Percentiles rank a stretch among this genome's conserved stretches.
These are phyloP conservation scores for Nemania serpens DNA, from an alignment of 2,329 filamentous ascomycete species.

Conservation along the genomic window DNA sequence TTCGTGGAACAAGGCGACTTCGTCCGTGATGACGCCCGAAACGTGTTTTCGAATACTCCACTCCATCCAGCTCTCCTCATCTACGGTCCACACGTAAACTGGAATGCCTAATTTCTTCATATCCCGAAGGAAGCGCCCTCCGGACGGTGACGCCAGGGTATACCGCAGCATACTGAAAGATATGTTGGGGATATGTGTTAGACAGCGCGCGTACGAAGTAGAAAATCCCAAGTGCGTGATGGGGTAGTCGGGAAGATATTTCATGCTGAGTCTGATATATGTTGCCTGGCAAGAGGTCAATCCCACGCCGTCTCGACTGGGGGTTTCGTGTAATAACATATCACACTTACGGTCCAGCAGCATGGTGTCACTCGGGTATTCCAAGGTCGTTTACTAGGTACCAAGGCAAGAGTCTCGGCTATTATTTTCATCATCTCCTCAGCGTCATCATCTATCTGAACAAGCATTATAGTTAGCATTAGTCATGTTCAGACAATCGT, in stretches of 20 bases:
- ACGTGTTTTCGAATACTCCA: slow-evolving; percentile 73
- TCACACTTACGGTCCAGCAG: slow-evolving; percentile 74
- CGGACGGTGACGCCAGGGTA: slow-evolving; percentile 69
- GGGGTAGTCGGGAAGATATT: slow-evolving; percentile 65
- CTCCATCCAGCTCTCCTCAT: slow-evolving; percentile 76
- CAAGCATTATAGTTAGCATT: neutral
- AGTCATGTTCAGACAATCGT: neutral
- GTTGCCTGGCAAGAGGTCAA: slow-evolving; percentile 52
- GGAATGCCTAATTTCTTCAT: slow-evolving; percentile 60
- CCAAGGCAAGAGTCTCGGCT: slow-evolving; percentile 63
- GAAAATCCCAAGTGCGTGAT: slow-evolving; percentile 72
- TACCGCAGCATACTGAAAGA: slow-evolving; percentile 79
- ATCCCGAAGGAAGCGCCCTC: slow-evolving; percentile 67
- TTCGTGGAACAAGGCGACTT: slow-evolving; percentile 70
- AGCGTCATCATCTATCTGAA: slow-evolving; percentile 69
- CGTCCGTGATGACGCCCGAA: slow-evolving; percentile 86
- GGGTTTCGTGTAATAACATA: neutral
- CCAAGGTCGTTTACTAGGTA: slow-evolving; percentile 64
- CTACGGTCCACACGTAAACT: slow-evolving; percentile 86
- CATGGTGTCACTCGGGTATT: slow-evolving; percentile 75
- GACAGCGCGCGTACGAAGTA: slow-evolving; percentile 69
- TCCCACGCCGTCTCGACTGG: neutral
- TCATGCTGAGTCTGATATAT: slow-evolving; percentile 67
- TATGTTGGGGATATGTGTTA: slow-evolving; percentile 68
- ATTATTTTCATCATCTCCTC: slow-evolving; percentile 73